Evolutionary conservation across 768 basidiomycete genomes (phyloP).

Genomic region (Wakefieldia striispora): DNA sequence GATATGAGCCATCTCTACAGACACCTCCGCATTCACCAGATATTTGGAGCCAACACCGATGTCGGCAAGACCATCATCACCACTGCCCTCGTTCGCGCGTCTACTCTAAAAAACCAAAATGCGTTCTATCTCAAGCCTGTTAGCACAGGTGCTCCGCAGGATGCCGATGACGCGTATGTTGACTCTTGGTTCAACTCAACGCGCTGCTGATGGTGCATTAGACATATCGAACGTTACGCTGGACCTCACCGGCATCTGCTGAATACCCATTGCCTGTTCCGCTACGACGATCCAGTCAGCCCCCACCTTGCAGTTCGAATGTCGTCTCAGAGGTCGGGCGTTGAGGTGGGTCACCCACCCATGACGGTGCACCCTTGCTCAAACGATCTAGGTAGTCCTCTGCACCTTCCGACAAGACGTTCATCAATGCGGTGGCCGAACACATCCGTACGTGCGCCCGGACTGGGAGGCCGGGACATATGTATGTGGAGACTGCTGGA

Average conservation of each 20-base stretch:
- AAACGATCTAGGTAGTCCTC: slow-evolving; percentile 21
- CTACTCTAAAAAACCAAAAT: slow-evolving; percentile 49
- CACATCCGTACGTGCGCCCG: slow-evolving; percentile 58
- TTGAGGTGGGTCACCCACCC: slow-evolving; percentile 24
- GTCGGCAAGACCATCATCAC: slow-evolving; percentile 94
- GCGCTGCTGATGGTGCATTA: slow-evolving; percentile 28
- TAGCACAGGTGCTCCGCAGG: slow-evolving; percentile 76
- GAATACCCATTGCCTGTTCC: slow-evolving; percentile 70
- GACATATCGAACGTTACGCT: slow-evolving; percentile 63
- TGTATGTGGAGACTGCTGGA: slow-evolving; percentile 95
- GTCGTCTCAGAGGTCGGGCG: slow-evolving; percentile 33
- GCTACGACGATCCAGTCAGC: slow-evolving; percentile 86
- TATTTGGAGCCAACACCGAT: slow-evolving; percentile 95
- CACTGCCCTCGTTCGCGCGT: slow-evolving; percentile 77
- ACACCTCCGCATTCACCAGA: slow-evolving; percentile 81
- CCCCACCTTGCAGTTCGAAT: slow-evolving; percentile 83
- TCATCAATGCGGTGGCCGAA: slow-evolving; percentile 61
- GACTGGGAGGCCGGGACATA: slow-evolving; percentile 39
- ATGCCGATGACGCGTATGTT: slow-evolving; percentile 82
- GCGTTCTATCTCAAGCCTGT: slow-evolving; percentile 86
- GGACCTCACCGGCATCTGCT: slow-evolving; percentile 42
- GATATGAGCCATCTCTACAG: slow-evolving; percentile 82
- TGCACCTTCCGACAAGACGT: slow-evolving; percentile 59
- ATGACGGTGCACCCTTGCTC: slow-evolving; percentile 1
- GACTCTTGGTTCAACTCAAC: not conserved